Conservation (phyloP, 805 yeast species). For the Monosporozyma solicola region DNA sequence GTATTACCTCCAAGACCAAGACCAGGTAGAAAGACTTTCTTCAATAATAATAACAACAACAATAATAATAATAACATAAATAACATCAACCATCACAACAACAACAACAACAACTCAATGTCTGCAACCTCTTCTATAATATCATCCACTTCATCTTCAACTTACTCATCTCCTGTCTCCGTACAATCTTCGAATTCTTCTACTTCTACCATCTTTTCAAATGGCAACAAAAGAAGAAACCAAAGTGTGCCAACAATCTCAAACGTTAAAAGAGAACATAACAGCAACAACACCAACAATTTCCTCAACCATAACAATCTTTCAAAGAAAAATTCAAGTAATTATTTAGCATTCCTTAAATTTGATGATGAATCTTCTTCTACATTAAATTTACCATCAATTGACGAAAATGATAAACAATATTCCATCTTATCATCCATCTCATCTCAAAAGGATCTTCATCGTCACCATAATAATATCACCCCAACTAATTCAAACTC, state of each 20-base stretch:
- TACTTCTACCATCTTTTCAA: not conserved
- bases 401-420: not conserved
- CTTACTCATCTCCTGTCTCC: not conserved
- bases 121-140: not conserved
- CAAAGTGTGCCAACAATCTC: slow-evolving; percentile 1
- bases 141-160: not conserved
- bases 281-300: slow-evolving; percentile 1
- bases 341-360: slow-evolving; percentile 6
- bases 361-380: slow-evolving; percentile 5
- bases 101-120: not conserved
- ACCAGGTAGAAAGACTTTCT: slow-evolving; percentile 43
- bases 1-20: slow-evolving; percentile 80
- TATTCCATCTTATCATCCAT: not conserved
- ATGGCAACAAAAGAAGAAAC: slow-evolving; percentile 1
- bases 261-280: not conserved
- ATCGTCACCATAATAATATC: not conserved
- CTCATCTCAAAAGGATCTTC: not conserved
- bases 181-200: slow-evolving; percentile 2
- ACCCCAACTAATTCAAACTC: not conserved
- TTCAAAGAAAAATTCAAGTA: not conserved
- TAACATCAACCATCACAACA: not conserved
- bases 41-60: not conserved
- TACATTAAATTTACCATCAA: not conserved
- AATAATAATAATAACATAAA: not conserved
- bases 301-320: not conserved